phyloP scores from a whole-genome alignment of 208 protist genomes.

The Herpetomonas tarakana region DNA sequence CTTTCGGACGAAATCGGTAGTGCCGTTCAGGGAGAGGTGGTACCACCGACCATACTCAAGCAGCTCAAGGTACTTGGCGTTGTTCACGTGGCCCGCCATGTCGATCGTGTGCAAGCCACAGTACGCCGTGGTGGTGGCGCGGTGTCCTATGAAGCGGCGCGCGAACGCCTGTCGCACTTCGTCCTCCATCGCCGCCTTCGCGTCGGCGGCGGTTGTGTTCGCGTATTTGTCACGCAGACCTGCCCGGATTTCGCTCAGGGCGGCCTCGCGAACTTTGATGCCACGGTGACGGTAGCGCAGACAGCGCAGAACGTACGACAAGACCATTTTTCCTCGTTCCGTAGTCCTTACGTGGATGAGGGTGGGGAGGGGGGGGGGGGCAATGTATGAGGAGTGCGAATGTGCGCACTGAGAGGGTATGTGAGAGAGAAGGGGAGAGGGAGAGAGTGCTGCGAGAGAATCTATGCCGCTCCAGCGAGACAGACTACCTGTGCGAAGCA shows the following conservation, averaged over 20 bases:
- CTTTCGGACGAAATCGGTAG: slow-evolving; percentile 3
- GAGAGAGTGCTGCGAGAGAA: too few relatives aligned
- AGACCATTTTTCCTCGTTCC: slow-evolving; percentile 6
- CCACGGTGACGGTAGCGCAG: slow-evolving; percentile 12
- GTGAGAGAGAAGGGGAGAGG: too few relatives aligned
- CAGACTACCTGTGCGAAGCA: too few relatives aligned
- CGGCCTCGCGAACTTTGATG: background rate
- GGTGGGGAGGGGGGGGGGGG: too few relatives aligned
- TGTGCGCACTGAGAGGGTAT: too few relatives aligned
- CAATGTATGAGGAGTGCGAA: too few relatives aligned
- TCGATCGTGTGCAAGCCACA: slow-evolving; percentile 57
- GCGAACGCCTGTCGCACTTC: background rate
- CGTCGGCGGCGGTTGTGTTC: background rate
- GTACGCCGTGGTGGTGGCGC: slow-evolving; percentile 20
- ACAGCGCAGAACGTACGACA: slow-evolving; percentile 8
- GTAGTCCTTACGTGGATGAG: too few relatives aligned
- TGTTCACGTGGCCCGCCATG: slow-evolving; percentile 58
- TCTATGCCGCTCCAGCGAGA: too few relatives aligned
- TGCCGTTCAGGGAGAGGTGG: slow-evolving; percentile 20
- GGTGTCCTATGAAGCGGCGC: slow-evolving; percentile 11
- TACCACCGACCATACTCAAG: slow-evolving; percentile 60
- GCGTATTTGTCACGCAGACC: background rate
- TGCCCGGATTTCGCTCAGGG: background rate
- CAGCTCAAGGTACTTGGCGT: slow-evolving; percentile 68
- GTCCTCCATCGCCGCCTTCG: background rate